phyloP scores from a whole-genome alignment of 345 rosid species.

The Acer negundo region DNA sequence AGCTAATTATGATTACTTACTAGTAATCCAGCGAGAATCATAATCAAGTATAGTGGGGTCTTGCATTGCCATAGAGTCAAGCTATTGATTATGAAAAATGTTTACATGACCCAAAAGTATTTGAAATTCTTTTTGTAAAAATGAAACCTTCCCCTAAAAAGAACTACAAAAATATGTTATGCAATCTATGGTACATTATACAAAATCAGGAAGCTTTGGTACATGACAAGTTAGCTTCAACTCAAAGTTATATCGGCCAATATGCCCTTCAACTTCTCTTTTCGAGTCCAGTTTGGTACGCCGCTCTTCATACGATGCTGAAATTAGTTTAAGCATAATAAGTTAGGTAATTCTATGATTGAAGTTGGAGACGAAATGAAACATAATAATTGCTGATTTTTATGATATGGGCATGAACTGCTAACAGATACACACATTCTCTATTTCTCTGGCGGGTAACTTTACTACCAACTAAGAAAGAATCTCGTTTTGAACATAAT shows the following conservation, averaged over 20 bases:
- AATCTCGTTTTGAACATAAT: background rate
- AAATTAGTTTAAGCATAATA: conserved; percentile 5
- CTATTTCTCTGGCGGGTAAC: background rate
- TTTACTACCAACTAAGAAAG: background rate
- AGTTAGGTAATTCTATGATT: background rate
- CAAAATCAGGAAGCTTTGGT: background rate
- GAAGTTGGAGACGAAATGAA: background rate
- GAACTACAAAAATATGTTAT: background rate
- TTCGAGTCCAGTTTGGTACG: conserved; percentile 48
- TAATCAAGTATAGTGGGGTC: no score
- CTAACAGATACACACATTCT: no score
- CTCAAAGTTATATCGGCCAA: background rate
- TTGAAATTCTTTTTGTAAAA: no score
- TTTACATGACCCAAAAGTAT: no score
- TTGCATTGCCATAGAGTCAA: no score
- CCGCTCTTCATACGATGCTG: conserved; percentile 90
- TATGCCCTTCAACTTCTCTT: conserved; percentile 18
- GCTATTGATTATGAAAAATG: no score
- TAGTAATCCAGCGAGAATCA: background rate
- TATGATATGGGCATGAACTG: background rate
- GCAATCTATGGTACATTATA: background rate
- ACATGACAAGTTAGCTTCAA: background rate
- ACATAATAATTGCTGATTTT: background rate
- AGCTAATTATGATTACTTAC: background rate
- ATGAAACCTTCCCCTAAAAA: background rate